These are phyloP conservation scores for Heliosperma pusillum DNA, from an alignment of 148 eudicot species.

Conservation along the genomic window DNA sequence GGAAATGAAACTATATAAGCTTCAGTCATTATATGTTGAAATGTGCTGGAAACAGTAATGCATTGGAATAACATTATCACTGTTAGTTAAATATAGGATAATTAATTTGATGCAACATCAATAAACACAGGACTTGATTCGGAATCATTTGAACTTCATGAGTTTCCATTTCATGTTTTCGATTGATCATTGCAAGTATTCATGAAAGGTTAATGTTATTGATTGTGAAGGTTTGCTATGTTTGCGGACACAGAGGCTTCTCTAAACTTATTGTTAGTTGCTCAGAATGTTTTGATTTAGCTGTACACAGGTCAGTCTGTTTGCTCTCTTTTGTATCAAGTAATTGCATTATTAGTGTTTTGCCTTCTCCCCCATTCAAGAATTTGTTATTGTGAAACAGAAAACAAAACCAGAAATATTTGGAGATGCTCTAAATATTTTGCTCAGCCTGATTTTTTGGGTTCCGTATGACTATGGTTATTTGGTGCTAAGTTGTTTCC, in stretches of 20 bases:
- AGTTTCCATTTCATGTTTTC: too few relatives aligned
- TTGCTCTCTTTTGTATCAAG: neutral
- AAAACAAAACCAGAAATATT: too few relatives aligned
- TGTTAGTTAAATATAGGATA: too few relatives aligned
- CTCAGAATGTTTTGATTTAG: conserved; percentile 8
- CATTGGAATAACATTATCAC: too few relatives aligned
- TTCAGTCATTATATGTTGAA: neutral
- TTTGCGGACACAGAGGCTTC: conserved; percentile 26
- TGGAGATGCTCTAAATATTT: too few relatives aligned
- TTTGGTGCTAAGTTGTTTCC: neutral
- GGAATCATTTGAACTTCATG: neutral
- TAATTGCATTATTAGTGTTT: neutral
- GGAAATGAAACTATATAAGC: neutral
- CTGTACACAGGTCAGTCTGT: conserved; percentile 23
- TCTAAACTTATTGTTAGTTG: conserved; percentile 16
- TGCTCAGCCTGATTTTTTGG: too few relatives aligned
- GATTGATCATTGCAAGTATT: neutral
- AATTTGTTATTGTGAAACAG: too few relatives aligned
- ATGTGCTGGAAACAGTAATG: neutral
- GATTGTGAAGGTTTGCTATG: conserved; percentile 19
- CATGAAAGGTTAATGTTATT: neutral
- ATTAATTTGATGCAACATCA: too few relatives aligned
- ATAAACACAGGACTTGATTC: too few relatives aligned
- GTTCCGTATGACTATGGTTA: neutral
- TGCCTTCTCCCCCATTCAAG: neutral